phyloP scores from a whole-genome alignment of 1,284 basidiomycete species.

The Inonotus hispidus region DNA sequence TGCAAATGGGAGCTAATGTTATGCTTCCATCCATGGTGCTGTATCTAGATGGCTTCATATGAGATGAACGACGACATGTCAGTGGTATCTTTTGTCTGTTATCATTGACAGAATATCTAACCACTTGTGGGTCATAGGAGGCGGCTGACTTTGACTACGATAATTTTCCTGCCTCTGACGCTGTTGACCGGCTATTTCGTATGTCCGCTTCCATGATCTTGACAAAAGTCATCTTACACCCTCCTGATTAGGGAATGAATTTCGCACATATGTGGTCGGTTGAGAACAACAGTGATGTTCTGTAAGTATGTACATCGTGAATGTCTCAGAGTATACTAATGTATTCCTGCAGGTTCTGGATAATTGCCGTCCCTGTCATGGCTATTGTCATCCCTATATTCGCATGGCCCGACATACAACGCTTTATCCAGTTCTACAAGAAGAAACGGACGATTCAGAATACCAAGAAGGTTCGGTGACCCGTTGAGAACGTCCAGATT shows the following conservation, averaged over 20 bases:
- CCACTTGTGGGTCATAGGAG: constrained; percentile 31
- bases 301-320: constrained; percentile 35
- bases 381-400: constrained; percentile 49
- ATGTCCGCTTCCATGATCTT: constrained; percentile 25
- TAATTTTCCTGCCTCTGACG: constrained; percentile 66
- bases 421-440: constrained; percentile 39
- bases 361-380: constrained; percentile 59
- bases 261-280: constrained; percentile 51
- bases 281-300: constrained; percentile 38
- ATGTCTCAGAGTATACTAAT: not conserved
- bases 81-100: constrained; percentile 22
- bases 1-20: constrained; percentile 8
- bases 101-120: not conserved
- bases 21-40: constrained; percentile 2
- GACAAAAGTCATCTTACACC: too few relatives aligned
- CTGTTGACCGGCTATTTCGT: constrained; percentile 70
- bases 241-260: constrained; percentile 56
- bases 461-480: constrained; percentile 30
- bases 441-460: constrained; percentile 31
- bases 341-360: constrained; percentile 49
- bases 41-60: constrained; percentile 53
- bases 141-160: constrained; percentile 56
- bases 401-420: constrained; percentile 46
- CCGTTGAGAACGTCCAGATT: too few relatives aligned
- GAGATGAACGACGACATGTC: constrained; percentile 69